Conservation (phyloP, 768 basidiomycete species). For the Kwoniella pini region DNA sequence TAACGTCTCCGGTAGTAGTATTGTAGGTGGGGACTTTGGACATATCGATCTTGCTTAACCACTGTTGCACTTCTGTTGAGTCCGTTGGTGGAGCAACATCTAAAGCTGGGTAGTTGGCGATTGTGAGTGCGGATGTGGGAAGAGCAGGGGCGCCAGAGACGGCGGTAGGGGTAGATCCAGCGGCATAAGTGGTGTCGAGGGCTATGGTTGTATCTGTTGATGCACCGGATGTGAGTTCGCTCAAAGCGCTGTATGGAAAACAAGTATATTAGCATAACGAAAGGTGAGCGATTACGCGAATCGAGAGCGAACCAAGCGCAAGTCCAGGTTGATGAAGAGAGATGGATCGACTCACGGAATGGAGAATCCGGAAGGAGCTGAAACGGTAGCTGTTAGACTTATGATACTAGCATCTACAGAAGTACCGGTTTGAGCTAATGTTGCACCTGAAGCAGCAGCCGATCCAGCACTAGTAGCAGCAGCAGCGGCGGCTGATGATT, state of each 20-base stretch:
- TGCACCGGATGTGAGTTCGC: constrained; percentile 44
- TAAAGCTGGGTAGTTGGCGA: constrained; percentile 51
- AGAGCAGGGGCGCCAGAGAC: constrained; percentile 46
- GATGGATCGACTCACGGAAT: constrained; percentile 38
- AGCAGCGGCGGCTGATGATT: constrained; percentile 9
- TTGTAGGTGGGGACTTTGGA: constrained; percentile 41
- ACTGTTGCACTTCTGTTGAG: constrained; percentile 48
- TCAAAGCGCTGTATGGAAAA: constrained; percentile 22
- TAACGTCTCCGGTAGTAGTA: constrained; percentile 38
- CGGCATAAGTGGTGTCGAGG: constrained; percentile 46
- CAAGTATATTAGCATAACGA: no score
- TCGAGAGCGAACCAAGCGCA: neutral
- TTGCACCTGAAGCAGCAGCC: constrained; percentile 6
- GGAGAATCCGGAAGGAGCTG: constrained; percentile 28
- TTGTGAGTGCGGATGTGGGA: constrained; percentile 34
- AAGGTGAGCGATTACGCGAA: neutral
- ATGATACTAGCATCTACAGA: constrained; percentile 23
- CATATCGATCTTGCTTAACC: constrained; percentile 37
- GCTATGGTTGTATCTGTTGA: constrained; percentile 36
- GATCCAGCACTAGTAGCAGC: constrained; percentile 1
- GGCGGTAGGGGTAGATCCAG: constrained; percentile 38
- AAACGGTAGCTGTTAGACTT: constrained; percentile 21
- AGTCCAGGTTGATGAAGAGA: neutral
- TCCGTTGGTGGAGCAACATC: constrained; percentile 50
- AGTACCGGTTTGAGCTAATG: constrained; percentile 8